phyloP scores from a whole-genome alignment of 78 protist genomes.

The Tieghemostelium lacteum region DNA sequence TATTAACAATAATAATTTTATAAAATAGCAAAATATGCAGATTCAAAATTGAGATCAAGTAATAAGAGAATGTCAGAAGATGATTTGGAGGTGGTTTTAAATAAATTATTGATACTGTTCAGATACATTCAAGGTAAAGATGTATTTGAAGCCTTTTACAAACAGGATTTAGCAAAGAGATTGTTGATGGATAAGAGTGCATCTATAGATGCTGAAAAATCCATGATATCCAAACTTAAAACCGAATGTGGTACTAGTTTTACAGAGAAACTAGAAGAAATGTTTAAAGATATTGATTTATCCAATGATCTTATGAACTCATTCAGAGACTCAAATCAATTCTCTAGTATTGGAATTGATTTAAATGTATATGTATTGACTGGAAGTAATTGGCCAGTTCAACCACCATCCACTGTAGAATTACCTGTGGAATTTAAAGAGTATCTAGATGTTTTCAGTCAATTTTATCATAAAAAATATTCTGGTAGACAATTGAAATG shows the following conservation, averaged over 20 bases:
- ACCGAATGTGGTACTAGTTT: conserved; percentile 94
- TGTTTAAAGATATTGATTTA: conserved; percentile 96
- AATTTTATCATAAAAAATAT: conserved; percentile 89
- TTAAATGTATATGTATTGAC: conserved; percentile 93
- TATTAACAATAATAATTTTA: too few relatives aligned
- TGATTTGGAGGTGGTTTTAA: conserved; percentile 59
- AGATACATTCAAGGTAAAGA: conserved; percentile 93
- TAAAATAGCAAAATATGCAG: conserved; percentile 88
- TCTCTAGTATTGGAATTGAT: conserved; percentile 24
- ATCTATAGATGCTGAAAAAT: conserved; percentile 91
- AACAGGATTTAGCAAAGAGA: conserved; percentile 94
- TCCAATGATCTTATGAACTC: conserved; percentile 74
- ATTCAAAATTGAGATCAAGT: conserved; percentile 81
- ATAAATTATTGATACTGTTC: conserved; percentile 87
- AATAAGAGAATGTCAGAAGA: conserved; percentile 64
- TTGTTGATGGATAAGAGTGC: conserved; percentile 90
- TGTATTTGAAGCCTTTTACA: conserved; percentile 98
- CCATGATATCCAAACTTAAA: conserved; percentile 92
- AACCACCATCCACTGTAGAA: conserved; percentile 34
- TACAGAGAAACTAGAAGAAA: conserved; percentile 95
- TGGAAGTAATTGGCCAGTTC: conserved; percentile 91
- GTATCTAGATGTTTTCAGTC: conserved; percentile 81
- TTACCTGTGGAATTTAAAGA: conserved; percentile 79
- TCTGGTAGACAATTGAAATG: conserved; percentile 82
- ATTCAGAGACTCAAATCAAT: conserved; percentile 25